phyloP scores from a whole-genome alignment of 2,329 filamentous ascomycete genomes.

The Aspergillus caelatus region DNA sequence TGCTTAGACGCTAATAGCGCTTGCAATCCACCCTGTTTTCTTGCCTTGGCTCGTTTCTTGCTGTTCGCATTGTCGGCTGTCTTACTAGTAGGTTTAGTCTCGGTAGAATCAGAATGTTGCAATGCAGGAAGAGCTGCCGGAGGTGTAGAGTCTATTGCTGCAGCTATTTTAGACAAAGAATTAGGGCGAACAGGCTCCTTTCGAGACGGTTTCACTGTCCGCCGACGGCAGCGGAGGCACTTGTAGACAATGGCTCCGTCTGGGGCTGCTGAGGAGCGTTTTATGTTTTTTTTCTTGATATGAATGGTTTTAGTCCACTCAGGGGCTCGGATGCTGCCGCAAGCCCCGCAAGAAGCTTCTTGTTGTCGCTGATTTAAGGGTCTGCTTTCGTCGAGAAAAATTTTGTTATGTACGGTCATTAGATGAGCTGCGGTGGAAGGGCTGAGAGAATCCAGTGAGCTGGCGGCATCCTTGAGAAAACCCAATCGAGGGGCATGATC shows the following conservation, averaged over 20 bases:
- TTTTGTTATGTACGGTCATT: conserved; percentile 38
- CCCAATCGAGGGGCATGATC: conserved; percentile 32
- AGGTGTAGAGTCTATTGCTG: conserved; percentile 15
- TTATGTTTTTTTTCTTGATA: conserved; percentile 26
- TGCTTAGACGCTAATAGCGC: conserved; percentile 54
- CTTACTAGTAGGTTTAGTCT: conserved; percentile 21
- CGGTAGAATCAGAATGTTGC: conserved; percentile 8
- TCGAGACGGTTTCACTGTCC: conserved; percentile 31
- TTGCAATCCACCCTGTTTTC: conserved; percentile 58
- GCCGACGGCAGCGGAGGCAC: conserved; percentile 41
- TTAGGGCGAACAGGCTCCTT: conserved; percentile 19
- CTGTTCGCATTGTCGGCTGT: conserved; percentile 49
- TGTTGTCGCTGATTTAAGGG: conserved; percentile 35
- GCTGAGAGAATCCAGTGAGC: conserved; percentile 33
- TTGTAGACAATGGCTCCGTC: conserved; percentile 37
- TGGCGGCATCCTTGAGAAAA: conserved; percentile 42
- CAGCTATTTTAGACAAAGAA: conserved; percentile 13
- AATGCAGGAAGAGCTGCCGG: conserved; percentile 13
- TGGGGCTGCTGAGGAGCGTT: conserved; percentile 14
- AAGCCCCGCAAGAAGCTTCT: conserved; percentile 41
- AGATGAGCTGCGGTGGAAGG: conserved; percentile 48
- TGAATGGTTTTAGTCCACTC: conserved; percentile 33
- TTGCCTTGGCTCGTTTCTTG: conserved; percentile 58
- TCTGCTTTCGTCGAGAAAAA: conserved; percentile 38
- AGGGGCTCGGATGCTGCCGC: conserved; percentile 40